Conservation (phyloP, 306 rosid species). For the Quercus suber region DNA sequence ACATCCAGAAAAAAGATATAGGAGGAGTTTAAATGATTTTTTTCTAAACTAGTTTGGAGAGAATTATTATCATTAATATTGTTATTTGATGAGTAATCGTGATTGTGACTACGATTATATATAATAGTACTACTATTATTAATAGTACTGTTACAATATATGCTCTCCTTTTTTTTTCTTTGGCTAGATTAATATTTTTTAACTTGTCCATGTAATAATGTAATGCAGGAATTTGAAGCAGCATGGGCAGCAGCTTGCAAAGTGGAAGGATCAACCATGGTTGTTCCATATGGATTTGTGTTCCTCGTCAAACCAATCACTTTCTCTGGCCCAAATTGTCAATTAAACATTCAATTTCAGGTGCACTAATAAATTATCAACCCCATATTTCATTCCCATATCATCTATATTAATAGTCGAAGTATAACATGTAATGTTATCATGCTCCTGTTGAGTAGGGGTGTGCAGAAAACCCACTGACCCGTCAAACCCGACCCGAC, state of each 20-base stretch:
- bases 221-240: constrained; percentile 49
- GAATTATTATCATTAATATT: background rate
- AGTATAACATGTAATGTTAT: too few species aligned
- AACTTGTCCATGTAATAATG: background rate
- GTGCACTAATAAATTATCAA: constrained; percentile 13
- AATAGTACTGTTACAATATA: background rate
- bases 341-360: constrained; percentile 63
- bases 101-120: background rate
- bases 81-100: background rate
- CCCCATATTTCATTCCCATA: too few species aligned
- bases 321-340: constrained; percentile 55
- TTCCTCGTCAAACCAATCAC: constrained; percentile 62
- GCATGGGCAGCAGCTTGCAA: constrained; percentile 79
- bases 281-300: constrained; percentile 64
- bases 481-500: too few species aligned
- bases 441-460: accelerated
- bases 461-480: too few species aligned
- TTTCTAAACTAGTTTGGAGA: too few species aligned
- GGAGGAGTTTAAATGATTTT: accelerated
- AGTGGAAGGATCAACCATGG: constrained; percentile 50
- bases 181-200: background rate
- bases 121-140: background rate
- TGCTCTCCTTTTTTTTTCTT: background rate
- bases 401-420: too few species aligned
- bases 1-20: too few species aligned